Conservation (phyloP, 345 rosid species). For the Arabidopsis suecica region DNA sequence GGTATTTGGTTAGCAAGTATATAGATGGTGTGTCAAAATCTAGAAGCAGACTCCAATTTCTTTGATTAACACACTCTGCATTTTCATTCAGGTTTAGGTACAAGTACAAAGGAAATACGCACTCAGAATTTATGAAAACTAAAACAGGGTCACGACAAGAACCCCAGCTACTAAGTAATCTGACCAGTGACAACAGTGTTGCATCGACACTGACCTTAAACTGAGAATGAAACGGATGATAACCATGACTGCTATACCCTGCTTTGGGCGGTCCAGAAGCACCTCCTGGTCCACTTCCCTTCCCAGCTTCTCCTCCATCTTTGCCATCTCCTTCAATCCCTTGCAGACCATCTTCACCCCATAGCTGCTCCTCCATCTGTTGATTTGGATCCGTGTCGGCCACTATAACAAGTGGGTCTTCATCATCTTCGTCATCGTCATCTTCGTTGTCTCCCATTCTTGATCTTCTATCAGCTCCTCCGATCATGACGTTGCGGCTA, state of each 20-base stretch:
- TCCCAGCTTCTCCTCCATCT: slow-evolving; percentile 63
- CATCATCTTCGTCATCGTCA: slow-evolving; percentile 79
- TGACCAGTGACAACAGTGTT: slow-evolving; percentile 47
- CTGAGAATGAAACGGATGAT: slow-evolving; percentile 97
- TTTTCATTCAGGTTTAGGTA: slow-evolving; percentile 42
- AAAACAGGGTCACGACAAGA: slow-evolving; percentile 31
- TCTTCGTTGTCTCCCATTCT: slow-evolving; percentile 59
- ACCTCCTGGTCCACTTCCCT: slow-evolving; percentile 52
- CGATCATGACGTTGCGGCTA: slow-evolving; percentile 57
- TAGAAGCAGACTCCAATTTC: slow-evolving; percentile 29
- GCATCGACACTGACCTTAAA: slow-evolving; percentile 93
- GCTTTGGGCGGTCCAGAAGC: slow-evolving; percentile 58
- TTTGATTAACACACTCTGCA: slow-evolving; percentile 38
- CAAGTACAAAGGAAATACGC: slow-evolving; percentile 46
- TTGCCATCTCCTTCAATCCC: slow-evolving; percentile 57
- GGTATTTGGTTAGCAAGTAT: not conserved
- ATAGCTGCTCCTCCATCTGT: slow-evolving; percentile 66
- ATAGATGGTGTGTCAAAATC: slow-evolving; percentile 17
- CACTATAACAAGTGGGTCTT: slow-evolving; percentile 73
- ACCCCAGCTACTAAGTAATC: slow-evolving; percentile 39
- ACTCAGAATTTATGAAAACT: slow-evolving; percentile 12
- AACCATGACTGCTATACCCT: slow-evolving; percentile 86
- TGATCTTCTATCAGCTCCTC: slow-evolving; percentile 58
- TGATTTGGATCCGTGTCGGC: slow-evolving; percentile 65
- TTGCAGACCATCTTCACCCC: slow-evolving; percentile 71